Conservation (phyloP, 768 basidiomycete species). For the Tricholomella constricta region DNA sequence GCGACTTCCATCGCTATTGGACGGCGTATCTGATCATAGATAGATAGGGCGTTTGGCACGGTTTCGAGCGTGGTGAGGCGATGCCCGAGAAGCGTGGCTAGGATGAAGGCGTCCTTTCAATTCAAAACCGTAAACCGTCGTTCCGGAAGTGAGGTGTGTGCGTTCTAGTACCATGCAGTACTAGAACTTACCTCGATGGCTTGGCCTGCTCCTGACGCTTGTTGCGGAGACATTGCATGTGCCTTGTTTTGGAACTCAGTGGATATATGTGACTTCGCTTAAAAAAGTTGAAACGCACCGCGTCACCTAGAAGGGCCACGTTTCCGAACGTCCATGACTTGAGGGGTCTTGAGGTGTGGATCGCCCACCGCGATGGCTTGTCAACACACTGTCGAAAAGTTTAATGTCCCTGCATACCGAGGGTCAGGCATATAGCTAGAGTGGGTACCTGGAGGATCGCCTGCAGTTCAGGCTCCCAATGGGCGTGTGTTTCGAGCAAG, state of each 20-base stretch:
- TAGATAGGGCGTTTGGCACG: conserved; percentile 29
- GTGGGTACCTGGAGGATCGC: conserved; percentile 43
- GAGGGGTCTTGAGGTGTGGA: conserved; percentile 39
- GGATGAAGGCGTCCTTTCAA: conserved; percentile 15
- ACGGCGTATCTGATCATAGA: conserved; percentile 41
- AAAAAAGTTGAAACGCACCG: conserved; percentile 27
- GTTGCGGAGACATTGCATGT: conserved; percentile 13
- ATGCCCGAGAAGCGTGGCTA: conserved; percentile 19
- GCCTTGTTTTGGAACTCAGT: background rate
- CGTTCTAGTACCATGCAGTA: background rate
- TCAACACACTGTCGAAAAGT: conserved; percentile 31
- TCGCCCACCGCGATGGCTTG: conserved; percentile 40
- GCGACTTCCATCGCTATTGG: conserved; percentile 35
- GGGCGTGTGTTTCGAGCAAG: conserved; percentile 35
- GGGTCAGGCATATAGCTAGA: background rate
- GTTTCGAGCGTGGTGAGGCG: conserved; percentile 20
- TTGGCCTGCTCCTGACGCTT: conserved; percentile 14
- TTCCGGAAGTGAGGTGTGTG: background rate
- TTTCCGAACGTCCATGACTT: conserved; percentile 37
- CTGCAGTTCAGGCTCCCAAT: conserved; percentile 49
- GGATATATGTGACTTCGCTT: background rate
- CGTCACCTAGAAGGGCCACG: conserved; percentile 48
- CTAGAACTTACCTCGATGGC: conserved; percentile 5
- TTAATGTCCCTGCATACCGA: background rate
- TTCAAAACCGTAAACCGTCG: background rate